These are phyloP conservation scores for Beta vulgaris DNA, from an alignment of 148 eudicot genomes.

Conservation along the genomic window DNA sequence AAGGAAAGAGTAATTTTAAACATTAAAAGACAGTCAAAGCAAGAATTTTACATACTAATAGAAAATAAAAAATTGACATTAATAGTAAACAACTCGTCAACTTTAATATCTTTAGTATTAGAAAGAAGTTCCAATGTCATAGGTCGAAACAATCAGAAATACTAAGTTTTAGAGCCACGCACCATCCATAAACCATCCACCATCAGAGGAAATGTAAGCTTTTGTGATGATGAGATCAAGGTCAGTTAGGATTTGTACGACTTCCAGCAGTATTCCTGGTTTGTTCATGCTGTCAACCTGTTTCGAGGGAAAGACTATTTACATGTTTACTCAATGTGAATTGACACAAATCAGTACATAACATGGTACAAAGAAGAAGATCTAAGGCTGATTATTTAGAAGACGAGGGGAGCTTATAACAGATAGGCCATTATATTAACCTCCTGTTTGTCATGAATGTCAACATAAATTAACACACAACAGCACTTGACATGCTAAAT, in stretches of 20 bases:
- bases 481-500: background rate
- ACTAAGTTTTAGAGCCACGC: background rate
- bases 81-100: background rate
- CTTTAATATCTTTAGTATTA: background rate
- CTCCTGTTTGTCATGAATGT: background rate
- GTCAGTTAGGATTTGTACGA: slow-evolving; percentile 78
- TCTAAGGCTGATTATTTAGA: background rate
- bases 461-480: background rate
- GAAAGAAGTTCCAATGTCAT: background rate
- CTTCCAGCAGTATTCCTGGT: slow-evolving; percentile 77
- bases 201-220: slow-evolving; percentile 92
- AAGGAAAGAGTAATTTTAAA: slow-evolving; percentile 7
- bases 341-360: background rate
- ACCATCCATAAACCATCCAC: slow-evolving; percentile 99
- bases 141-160: background rate
- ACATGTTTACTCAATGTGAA: background rate
- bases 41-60: background rate
- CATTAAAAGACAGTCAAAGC: background rate
- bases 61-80: background rate
- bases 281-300: slow-evolving; percentile 93
- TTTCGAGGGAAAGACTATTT: slow-evolving; percentile 16
- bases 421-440: background rate
- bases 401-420: background rate
- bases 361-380: background rate
- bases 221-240: slow-evolving; percentile 74